A percentile compares a stretch with the other conserved stretches of the same genome.
Evolutionary conservation across 1,284 basidiomycete species (phyloP).

Genomic region (Rhodotorula sp.): DNA sequence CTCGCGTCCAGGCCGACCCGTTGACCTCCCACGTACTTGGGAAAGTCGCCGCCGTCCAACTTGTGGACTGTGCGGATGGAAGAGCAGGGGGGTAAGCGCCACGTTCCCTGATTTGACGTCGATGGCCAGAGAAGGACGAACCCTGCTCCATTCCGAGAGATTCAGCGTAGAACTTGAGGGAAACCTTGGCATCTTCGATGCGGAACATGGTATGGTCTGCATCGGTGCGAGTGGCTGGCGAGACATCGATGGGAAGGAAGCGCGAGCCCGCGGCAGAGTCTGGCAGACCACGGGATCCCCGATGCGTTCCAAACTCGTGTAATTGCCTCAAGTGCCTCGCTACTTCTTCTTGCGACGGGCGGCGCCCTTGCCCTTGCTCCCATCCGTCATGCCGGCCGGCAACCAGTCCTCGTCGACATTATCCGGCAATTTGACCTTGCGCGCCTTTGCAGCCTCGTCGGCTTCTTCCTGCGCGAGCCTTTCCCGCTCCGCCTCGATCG

Average conservation of each 20-base stretch:
- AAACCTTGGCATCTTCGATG: slow-evolving; percentile 57
- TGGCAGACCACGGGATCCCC: too few relatives aligned
- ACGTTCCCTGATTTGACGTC: background rate
- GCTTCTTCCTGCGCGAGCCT: slow-evolving; percentile 14
- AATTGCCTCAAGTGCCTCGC: background rate
- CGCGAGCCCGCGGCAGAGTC: too few relatives aligned
- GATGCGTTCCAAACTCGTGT: background rate
- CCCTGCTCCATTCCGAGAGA: slow-evolving; percentile 85
- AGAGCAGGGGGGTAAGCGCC: background rate
- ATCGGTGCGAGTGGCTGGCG: too few relatives aligned
- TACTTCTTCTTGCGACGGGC: slow-evolving; percentile 22
- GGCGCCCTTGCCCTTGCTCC: slow-evolving; percentile 7
- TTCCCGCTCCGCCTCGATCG: slow-evolving; percentile 24
- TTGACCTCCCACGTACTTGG: slow-evolving; percentile 44
- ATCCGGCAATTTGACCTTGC: slow-evolving; percentile 20
- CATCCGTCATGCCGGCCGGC: slow-evolving; percentile 1
- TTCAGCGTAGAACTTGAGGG: slow-evolving; percentile 47
- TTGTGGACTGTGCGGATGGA: slow-evolving; percentile 46
- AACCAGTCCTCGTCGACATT: slow-evolving; percentile 34
- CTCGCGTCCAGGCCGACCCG: background rate
- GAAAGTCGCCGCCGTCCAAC: slow-evolving; percentile 49
- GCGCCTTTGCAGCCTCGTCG: background rate
- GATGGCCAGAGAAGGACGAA: too few relatives aligned
- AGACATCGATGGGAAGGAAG: too few relatives aligned
- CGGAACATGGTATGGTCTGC: slow-evolving; percentile 80